phyloP scores from a whole-genome alignment of 2,329 filamentous ascomycete genomes.

The Ascosphaera apis region DNA sequence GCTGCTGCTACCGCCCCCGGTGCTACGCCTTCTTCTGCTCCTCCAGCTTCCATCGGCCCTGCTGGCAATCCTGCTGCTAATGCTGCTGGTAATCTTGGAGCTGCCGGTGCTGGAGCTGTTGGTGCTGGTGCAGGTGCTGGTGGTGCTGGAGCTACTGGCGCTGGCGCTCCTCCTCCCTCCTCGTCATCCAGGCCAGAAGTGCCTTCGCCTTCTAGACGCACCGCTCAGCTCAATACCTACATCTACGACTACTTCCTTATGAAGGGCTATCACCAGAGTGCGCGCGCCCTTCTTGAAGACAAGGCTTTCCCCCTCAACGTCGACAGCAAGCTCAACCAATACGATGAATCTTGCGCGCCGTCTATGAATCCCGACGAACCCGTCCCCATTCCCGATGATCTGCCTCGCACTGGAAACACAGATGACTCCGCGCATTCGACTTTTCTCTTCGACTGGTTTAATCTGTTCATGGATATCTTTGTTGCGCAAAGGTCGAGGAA shows the following conservation, averaged over 20 bases:
- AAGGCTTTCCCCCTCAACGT: slow-evolving; percentile 36
- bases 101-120: too few species aligned
- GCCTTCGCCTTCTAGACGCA: too few species aligned
- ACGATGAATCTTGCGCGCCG: too few species aligned
- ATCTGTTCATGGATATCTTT: slow-evolving; percentile 91
- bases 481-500: slow-evolving; percentile 54
- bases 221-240: slow-evolving; percentile 39
- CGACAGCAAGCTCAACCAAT: slow-evolving; percentile 57
- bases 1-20: too few species aligned
- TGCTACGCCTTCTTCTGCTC: too few species aligned
- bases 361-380: too few species aligned
- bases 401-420: slow-evolving; percentile 43
- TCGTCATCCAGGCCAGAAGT: too few species aligned
- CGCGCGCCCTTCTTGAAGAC: slow-evolving; percentile 47
- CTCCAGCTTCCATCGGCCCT: too few species aligned
- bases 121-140: too few species aligned
- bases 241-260: slow-evolving; percentile 61
- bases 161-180: too few species aligned
- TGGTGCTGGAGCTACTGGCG: too few species aligned
- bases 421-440: slow-evolving; percentile 37
- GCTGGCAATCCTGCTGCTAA: too few species aligned
- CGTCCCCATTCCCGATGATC: slow-evolving; percentile 48
- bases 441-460: slow-evolving; percentile 96
- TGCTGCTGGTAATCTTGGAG: neutral
- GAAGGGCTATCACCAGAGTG: slow-evolving; percentile 63